Percentiles rank a stretch among this genome's conserved stretches.
These are phyloP conservation scores for Ambrosiella beaveri DNA, from an alignment of 2,329 filamentous ascomycete species.

Conservation along the genomic window DNA sequence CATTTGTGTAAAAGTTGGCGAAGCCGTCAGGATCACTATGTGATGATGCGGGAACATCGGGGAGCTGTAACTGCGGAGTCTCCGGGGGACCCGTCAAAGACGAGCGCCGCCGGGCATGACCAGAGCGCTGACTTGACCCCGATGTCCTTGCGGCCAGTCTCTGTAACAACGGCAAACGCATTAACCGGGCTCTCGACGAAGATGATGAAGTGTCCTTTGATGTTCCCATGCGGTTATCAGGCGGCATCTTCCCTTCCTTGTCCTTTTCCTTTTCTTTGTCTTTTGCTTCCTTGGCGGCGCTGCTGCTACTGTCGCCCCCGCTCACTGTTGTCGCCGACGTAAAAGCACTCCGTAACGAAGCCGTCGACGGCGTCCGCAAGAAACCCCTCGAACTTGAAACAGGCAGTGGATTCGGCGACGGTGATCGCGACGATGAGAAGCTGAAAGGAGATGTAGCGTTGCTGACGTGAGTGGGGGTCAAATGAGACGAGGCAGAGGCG, in stretches of 20 bases:
- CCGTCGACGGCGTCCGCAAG: neutral
- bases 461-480: neutral
- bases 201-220: constrained; percentile 3
- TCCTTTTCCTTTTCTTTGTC: no score
- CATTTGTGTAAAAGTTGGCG: no score
- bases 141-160: neutral
- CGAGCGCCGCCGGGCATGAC: neutral
- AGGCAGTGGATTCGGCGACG: neutral
- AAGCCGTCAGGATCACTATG: neutral
- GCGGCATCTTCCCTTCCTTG: neutral
- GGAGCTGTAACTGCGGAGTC: neutral
- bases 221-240: neutral
- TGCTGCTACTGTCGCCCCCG: neutral
- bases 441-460: neutral
- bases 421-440: neutral
- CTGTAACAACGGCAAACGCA: constrained; percentile 7
- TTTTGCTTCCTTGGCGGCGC: neutral
- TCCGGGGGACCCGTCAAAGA: neutral
- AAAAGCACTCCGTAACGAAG: neutral
- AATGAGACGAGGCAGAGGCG: neutral
- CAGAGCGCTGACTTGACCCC: neutral
- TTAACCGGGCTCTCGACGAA: constrained; percentile 5
- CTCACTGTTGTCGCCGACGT: neutral
- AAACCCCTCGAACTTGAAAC: neutral
- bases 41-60: neutral